These are phyloP conservation scores for Coemansia sp. DNA, from an alignment of 192 early-diverging fungal species.

Conservation along the genomic window DNA sequence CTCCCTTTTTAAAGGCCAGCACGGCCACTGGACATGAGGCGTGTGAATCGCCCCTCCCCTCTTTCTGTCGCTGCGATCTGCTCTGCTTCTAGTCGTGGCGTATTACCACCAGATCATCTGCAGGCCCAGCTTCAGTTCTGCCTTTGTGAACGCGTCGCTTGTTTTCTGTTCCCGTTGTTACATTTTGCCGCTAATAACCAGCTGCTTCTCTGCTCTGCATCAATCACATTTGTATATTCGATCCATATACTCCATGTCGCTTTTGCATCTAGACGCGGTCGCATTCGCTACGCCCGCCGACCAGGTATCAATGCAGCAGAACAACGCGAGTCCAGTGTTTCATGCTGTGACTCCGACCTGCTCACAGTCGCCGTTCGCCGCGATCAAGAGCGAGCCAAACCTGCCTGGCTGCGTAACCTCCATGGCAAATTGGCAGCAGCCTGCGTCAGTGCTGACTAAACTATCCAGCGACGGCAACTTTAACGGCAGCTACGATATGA, in stretches of 20 bases:
- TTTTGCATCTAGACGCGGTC: constrained; percentile 11
- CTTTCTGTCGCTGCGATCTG: constrained; percentile 11
- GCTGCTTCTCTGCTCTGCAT: neutral
- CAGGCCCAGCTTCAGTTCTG: neutral
- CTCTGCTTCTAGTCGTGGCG: constrained; percentile 17
- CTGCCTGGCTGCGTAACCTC: neutral
- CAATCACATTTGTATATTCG: neutral
- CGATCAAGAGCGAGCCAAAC: constrained; percentile 1
- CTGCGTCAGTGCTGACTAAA: constrained; percentile 4
- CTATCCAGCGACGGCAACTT: neutral
- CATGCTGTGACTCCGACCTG: constrained; percentile 7
- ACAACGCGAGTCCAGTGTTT: constrained; percentile 1
- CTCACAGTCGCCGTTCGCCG: constrained; percentile 10
- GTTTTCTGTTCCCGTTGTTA: constrained; percentile 7
- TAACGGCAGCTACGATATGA: neutral
- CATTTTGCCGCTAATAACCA: constrained; percentile 6
- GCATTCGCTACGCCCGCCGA: constrained; percentile 4
- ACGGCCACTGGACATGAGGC: neutral
- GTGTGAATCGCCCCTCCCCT: constrained; percentile 15
- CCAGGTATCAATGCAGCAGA: neutral
- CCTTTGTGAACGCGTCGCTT: constrained; percentile 5
- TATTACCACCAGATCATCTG: constrained; percentile 12
- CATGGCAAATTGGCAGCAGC: neutral
- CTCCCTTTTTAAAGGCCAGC: constrained; percentile 11
- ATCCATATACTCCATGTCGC: constrained; percentile 7